These are phyloP conservation scores for Chlamydomonas sphaeroides DNA, from an alignment of 139 green algal genomes.

Conservation along the genomic window DNA sequence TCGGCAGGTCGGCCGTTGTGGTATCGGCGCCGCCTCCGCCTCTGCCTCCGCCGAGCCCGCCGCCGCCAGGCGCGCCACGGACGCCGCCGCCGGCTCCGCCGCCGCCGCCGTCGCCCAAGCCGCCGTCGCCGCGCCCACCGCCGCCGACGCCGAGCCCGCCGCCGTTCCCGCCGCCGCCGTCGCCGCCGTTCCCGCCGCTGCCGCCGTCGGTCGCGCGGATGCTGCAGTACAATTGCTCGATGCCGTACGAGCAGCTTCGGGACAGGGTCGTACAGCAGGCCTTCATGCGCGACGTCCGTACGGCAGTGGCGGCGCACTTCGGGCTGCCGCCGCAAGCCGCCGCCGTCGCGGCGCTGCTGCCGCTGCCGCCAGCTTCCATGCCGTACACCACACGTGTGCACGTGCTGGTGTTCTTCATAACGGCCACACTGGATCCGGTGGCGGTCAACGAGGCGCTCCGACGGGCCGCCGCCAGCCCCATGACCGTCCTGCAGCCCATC, in stretches of 20 bases:
- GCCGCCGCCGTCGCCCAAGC: background rate
- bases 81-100: too few species aligned
- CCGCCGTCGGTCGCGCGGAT: background rate
- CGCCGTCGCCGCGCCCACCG: background rate
- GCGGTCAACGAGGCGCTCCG: background rate
- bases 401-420: background rate
- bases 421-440: background rate
- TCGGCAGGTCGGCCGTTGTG: background rate
- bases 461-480: background rate
- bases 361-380: background rate
- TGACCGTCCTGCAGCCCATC: background rate
- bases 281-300: background rate
- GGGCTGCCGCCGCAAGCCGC: background rate
- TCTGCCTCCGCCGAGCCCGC: background rate
- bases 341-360: background rate
- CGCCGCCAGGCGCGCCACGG: background rate
- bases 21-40: background rate
- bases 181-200: slow-evolving; percentile 11
- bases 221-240: background rate
- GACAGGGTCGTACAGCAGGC: background rate
- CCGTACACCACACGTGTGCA: background rate
- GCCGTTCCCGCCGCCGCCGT: background rate
- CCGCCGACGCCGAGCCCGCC: background rate
- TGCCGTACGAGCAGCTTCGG: slow-evolving; percentile 1
- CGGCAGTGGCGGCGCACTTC: background rate